A percentile compares a stretch with the other conserved stretches of the same genome.
Conservation (phyloP, 2,329 filamentous ascomycete species). For the Aspergillus udagawae region DNA sequence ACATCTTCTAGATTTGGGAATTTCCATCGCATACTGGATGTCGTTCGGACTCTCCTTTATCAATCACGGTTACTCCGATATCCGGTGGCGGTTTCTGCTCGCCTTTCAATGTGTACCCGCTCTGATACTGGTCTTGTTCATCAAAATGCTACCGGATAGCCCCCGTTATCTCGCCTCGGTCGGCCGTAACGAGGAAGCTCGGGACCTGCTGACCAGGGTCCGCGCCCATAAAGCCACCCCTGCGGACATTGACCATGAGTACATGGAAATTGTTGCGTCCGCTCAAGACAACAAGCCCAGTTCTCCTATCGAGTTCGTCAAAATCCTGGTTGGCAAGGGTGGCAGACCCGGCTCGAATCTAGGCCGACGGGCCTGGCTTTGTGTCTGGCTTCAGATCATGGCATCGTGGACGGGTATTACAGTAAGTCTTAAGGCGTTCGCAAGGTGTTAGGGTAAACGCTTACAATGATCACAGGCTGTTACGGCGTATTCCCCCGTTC, state of each 20-base stretch:
- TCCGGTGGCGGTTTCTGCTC: conserved; percentile 32
- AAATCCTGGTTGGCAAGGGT: conserved; percentile 33
- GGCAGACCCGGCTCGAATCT: conserved; percentile 30
- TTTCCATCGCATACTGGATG: conserved; percentile 39
- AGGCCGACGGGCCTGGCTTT: conserved; percentile 41
- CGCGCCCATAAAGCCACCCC: conserved; percentile 16
- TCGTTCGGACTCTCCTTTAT: conserved; percentile 35
- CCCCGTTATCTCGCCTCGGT: conserved; percentile 30
- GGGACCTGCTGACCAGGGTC: conserved; percentile 42
- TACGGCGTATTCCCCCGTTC: conserved; percentile 32
- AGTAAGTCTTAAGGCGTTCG: conserved; percentile 31
- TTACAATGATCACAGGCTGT: conserved; percentile 22
- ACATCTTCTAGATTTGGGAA: conserved; percentile 40
- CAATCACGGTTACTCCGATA: conserved; percentile 29
- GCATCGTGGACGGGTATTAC: conserved; percentile 45
- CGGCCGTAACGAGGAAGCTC: conserved; percentile 45
- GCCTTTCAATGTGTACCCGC: conserved; percentile 34
- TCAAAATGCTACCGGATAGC: conserved; percentile 32
- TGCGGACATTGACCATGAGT: conserved; percentile 30
- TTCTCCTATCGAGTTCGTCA: conserved; percentile 38
- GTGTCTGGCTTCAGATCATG: conserved; percentile 46
- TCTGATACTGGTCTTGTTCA: conserved; percentile 20
- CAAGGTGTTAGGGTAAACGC: conserved; percentile 8
- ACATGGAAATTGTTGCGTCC: conserved; percentile 33
- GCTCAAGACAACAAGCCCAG: conserved; percentile 28